A percentile compares a stretch with the other conserved stretches of the same genome.
Conservation (phyloP, 169 alveolate genomes). For the Toxoplasma gondii region DNA sequence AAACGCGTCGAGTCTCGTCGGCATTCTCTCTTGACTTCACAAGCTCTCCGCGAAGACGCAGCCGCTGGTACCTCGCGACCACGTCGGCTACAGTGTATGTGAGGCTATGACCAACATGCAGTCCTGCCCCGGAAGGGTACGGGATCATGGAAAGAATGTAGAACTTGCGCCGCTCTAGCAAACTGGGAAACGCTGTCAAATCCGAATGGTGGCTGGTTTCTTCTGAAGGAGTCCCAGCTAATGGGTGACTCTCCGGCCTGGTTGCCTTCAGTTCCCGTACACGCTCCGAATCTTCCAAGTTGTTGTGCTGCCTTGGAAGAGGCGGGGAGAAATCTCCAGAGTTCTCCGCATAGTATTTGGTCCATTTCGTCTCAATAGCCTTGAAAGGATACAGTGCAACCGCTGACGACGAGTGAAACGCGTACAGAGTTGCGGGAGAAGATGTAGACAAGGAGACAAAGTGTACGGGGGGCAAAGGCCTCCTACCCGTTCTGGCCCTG, state of each 20-base stretch:
- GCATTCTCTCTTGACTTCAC: neutral
- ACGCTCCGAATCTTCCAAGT: neutral
- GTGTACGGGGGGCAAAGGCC: neutral
- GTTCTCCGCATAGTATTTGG: constrained; percentile 30
- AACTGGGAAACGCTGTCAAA: neutral
- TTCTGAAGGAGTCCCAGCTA: neutral
- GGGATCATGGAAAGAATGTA: constrained; percentile 91
- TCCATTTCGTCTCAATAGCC: constrained; percentile 47
- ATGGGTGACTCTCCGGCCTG: neutral
- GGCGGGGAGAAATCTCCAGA: constrained; percentile 52
- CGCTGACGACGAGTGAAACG: constrained; percentile 4
- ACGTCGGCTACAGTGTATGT: constrained; percentile 91
- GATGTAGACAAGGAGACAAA: neutral
- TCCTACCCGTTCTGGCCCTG: no score
- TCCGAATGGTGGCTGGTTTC: neutral
- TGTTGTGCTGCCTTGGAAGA: neutral
- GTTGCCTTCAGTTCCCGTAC: neutral
- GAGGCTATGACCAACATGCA: constrained; percentile 93
- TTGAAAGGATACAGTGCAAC: constrained; percentile 38
- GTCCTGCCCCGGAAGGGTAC: constrained; percentile 91
- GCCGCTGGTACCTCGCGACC: constrained; percentile 86
- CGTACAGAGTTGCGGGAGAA: constrained; percentile 1
- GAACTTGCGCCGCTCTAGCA: constrained; percentile 68
- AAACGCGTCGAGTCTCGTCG: neutral
- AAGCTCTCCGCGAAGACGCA: constrained; percentile 58